phyloP scores from a whole-genome alignment of 2,329 filamentous ascomycete genomes.

The Orbilia ellipsospora region DNA sequence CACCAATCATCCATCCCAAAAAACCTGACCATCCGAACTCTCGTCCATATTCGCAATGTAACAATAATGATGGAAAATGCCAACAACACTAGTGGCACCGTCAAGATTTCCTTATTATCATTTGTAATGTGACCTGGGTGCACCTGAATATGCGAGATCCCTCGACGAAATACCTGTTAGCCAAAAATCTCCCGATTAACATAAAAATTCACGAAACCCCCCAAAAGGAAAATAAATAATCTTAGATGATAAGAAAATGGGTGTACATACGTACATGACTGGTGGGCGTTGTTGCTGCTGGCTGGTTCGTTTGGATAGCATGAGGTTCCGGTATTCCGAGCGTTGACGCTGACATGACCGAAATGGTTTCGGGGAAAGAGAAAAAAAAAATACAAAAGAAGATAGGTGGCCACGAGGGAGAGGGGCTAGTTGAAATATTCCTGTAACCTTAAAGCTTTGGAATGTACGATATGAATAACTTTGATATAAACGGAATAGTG shows the following conservation, averaged over 20 bases:
- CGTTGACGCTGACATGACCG: conserved; percentile 42
- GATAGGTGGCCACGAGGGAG: background rate
- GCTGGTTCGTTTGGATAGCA: conserved; percentile 26
- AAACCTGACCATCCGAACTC: conserved; percentile 44
- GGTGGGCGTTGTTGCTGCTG: conserved; percentile 41
- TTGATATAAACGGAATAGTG: too few species aligned
- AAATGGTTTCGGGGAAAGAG: conserved; percentile 5
- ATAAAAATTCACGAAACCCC: background rate
- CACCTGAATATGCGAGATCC: conserved; percentile 34
- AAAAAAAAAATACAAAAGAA: background rate
- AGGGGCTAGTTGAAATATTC: too few species aligned
- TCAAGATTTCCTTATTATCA: conserved; percentile 49
- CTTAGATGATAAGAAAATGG: background rate
- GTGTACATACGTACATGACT: conserved; percentile 53
- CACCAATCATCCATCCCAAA: conserved; percentile 52
- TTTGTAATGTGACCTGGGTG: conserved; percentile 51
- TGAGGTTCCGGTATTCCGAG: conserved; percentile 19
- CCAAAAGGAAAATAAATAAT: background rate
- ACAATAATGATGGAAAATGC: conserved; percentile 44
- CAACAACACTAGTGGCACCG: conserved; percentile 38
- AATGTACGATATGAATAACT: too few species aligned
- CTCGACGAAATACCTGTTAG: conserved; percentile 37
- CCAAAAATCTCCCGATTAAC: conserved; percentile 11
- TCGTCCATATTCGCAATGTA: conserved; percentile 37
- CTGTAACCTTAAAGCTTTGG: too few species aligned